Conservation (phyloP, 108 stramenopile genomes). For the Skeletonema tropicum region DNA sequence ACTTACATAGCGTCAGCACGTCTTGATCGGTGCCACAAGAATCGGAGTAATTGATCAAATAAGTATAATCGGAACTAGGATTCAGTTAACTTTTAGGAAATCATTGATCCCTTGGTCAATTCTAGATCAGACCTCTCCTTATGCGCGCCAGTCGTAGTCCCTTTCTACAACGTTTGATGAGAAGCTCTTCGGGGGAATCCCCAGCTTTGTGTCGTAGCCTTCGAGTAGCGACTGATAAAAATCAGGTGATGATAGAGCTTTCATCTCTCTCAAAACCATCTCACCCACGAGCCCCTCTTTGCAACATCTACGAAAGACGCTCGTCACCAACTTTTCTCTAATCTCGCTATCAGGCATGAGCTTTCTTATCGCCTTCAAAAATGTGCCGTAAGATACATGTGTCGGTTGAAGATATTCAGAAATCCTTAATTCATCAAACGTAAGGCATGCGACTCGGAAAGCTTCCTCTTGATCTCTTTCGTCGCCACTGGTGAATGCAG, state of each 20-base stretch:
- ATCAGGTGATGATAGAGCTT: slow-evolving; percentile 8
- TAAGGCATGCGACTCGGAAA: slow-evolving; percentile 45
- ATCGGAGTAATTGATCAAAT: no score
- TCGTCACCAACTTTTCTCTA: slow-evolving; percentile 34
- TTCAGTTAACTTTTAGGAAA: no score
- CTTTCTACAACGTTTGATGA: neutral
- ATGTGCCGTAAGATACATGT: slow-evolving; percentile 42
- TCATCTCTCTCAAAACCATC: slow-evolving; percentile 14
- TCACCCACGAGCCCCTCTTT: slow-evolving; percentile 10
- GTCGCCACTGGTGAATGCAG: slow-evolving; percentile 45
- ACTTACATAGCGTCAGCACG: no score
- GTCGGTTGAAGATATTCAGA: slow-evolving; percentile 44
- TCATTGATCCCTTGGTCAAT: no score
- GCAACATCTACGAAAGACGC: slow-evolving; percentile 8
- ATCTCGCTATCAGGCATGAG: slow-evolving; percentile 51
- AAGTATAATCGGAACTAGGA: no score
- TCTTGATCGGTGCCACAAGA: no score
- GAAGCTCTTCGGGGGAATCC: neutral
- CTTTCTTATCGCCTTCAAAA: slow-evolving; percentile 44
- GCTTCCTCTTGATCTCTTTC: slow-evolving; percentile 47
- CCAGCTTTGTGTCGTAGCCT: slow-evolving; percentile 1
- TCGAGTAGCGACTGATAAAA: slow-evolving; percentile 1
- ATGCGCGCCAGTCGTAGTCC: neutral
- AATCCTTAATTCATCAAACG: slow-evolving; percentile 52
- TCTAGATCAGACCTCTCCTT: neutral